Evolutionary conservation across 177 flowering plant species (phyloP), one percentile per base, ranked within the genome.

Genomic region (Vitis hybrid): DNA sequence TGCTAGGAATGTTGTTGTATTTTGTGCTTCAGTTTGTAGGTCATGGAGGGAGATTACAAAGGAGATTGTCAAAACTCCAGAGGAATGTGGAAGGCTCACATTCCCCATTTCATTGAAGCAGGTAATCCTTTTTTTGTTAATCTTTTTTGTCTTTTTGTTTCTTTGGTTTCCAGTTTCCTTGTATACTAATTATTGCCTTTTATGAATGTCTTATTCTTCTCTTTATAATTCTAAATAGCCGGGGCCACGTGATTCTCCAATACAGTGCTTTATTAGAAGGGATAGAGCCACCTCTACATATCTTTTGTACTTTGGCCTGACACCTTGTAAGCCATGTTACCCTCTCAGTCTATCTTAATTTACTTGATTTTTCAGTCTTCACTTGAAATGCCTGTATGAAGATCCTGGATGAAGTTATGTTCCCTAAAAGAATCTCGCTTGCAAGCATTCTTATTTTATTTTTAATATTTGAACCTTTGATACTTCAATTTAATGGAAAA

Each of bases 101-200:
- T 84, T 84, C 65, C 86, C 86, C 33, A 75, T 84, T 60, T 84
- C 86, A 51, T 58, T 84, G 74, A 84, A 84, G 76, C 86, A 84
- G 83, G 84, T 81, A 63, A 13, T 39, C n/a, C 14, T 55, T 8
- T n/a, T 53, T 22, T 72, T 10, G 59, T 60, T 19, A 15, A 51
- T 26, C 50, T 51, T 31, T 15, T 18, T 61, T 51, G 33, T 53
- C 15, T 55, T 26, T 20, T 39, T 31, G 3, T 20, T 18, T 48
- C 63, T 19, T 16, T 50, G 48, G 48, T 50, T 45, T 19, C 39
- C 0, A 53, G 19, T 19, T 58, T 2, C 13, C 10, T 2, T 26
- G 5, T 66, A 2, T 22, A 5, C 6, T 57, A 5, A 2, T 51
- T 14, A 7, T 56, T 51, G 9, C 64, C 13, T 56, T 61, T 58